These are phyloP conservation scores for Monotropa hypopitys DNA, from an alignment of 179 eudicot genomes.

Conservation along the genomic window DNA sequence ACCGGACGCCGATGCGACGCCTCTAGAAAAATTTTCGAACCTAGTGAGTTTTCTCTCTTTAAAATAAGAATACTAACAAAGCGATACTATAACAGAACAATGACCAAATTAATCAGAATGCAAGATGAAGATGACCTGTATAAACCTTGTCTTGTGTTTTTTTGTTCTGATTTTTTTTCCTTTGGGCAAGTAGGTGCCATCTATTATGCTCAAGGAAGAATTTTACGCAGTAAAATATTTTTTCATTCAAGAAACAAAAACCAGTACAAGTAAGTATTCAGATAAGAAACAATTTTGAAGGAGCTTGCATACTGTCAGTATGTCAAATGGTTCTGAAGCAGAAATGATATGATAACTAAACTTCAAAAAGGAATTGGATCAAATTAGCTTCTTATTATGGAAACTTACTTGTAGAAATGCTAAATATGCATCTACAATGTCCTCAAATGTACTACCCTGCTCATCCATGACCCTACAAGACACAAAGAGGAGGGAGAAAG, in stretches of 20 bases:
- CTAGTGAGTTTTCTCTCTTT: background rate
- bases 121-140: background rate
- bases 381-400: background rate
- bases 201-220: background rate
- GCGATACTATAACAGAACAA: background rate
- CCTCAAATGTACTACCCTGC: conserved; percentile 58
- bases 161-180: background rate
- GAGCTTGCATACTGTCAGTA: background rate
- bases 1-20: no score
- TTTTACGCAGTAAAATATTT: background rate
- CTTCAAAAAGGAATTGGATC: background rate
- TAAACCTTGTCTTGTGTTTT: background rate
- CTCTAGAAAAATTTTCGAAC: no score
- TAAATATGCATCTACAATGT: conserved; percentile 82
- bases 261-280: background rate
- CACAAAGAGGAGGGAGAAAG: background rate
- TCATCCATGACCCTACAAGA: conserved; percentile 50
- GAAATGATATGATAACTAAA: background rate
- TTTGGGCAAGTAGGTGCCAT: background rate
- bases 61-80: background rate
- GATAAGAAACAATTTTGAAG: background rate
- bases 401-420: conserved; percentile 72
- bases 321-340: background rate
- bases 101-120: background rate
- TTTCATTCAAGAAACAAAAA: background rate